Percentiles rank a stretch among this genome's conserved stretches.
phyloP scores from a whole-genome alignment of 176 grass and related monocot species.

The Areca catechu region DNA sequence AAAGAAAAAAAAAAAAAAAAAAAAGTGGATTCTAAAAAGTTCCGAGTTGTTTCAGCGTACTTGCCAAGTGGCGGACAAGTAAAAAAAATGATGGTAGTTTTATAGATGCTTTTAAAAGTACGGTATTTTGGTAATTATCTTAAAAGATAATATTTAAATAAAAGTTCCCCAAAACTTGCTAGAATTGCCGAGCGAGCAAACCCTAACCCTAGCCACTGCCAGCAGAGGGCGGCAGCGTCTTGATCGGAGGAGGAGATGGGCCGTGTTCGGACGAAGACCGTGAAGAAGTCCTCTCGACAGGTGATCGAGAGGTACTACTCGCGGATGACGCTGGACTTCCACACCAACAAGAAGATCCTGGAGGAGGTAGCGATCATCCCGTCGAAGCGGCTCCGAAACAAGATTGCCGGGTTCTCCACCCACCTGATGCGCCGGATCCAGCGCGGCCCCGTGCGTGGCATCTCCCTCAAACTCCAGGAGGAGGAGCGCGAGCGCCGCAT shows the following conservation, averaged over 20 bases:
- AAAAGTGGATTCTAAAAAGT: too few species aligned
- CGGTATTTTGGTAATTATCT: too few species aligned
- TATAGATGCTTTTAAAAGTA: too few species aligned
- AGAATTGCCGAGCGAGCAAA: too few species aligned
- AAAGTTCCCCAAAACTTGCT: too few species aligned
- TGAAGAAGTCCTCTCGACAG: slow-evolving; percentile 13
- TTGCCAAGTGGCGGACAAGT: too few species aligned
- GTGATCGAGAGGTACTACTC: slow-evolving; percentile 7
- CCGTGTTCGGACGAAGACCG: slow-evolving; percentile 9
- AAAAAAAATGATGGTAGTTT: too few species aligned
- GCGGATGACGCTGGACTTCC: slow-evolving; percentile 11
- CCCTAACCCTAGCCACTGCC: too few species aligned
- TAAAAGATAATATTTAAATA: too few species aligned
- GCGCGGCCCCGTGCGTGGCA: slow-evolving; percentile 12
- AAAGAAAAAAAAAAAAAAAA: too few species aligned
- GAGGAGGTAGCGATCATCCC: slow-evolving; percentile 14
- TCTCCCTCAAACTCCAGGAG: slow-evolving; percentile 15
- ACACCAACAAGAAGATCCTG: slow-evolving; percentile 18
- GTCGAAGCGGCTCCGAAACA: slow-evolving; percentile 9
- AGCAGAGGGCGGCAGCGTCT: too few species aligned
- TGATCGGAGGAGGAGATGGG: background rate
- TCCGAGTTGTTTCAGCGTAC: too few species aligned
- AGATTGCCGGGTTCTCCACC: slow-evolving; percentile 9
- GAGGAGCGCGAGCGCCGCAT: slow-evolving; percentile 20
- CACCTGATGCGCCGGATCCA: slow-evolving; percentile 14